phyloP scores from a whole-genome alignment of 1,284 basidiomycete genomes.

The Rugosomyces carneus region DNA sequence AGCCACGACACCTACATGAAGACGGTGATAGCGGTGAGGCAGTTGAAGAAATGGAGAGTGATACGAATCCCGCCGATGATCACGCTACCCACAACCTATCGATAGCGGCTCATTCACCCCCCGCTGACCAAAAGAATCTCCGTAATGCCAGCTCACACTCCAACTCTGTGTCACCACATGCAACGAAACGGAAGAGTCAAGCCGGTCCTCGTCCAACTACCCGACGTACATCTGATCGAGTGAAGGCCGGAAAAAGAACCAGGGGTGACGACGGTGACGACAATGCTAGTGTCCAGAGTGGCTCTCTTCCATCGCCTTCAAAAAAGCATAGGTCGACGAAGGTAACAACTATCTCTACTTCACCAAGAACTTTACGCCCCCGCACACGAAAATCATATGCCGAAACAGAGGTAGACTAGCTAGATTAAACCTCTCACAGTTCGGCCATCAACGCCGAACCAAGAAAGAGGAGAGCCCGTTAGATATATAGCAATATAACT shows the following conservation, averaged over 20 bases:
- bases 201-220: conserved; percentile 6
- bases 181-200: background rate
- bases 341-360: conserved; percentile 7
- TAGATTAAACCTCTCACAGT: no score
- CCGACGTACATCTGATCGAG: conserved; percentile 15
- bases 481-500: background rate
- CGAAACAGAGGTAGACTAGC: conserved; percentile 39
- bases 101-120: conserved; percentile 6
- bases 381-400: conserved; percentile 44
- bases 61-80: conserved; percentile 7
- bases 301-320: conserved; percentile 14
- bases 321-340: conserved; percentile 19
- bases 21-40: conserved; percentile 13
- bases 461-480: background rate
- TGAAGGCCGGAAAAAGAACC: conserved; percentile 12
- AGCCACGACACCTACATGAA: conserved; percentile 14
- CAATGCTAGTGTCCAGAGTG: conserved; percentile 18
- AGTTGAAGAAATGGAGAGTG: conserved; percentile 12
- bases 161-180: background rate
- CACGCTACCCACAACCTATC: conserved; percentile 3
- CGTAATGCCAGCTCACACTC: background rate
- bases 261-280: conserved; percentile 19
- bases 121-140: conserved; percentile 6
- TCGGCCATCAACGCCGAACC: background rate
- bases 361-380: conserved; percentile 46